Evolutionary conservation across 1,284 basidiomycete species (phyloP).

Genomic region (Rhodotorula sp.): DNA sequence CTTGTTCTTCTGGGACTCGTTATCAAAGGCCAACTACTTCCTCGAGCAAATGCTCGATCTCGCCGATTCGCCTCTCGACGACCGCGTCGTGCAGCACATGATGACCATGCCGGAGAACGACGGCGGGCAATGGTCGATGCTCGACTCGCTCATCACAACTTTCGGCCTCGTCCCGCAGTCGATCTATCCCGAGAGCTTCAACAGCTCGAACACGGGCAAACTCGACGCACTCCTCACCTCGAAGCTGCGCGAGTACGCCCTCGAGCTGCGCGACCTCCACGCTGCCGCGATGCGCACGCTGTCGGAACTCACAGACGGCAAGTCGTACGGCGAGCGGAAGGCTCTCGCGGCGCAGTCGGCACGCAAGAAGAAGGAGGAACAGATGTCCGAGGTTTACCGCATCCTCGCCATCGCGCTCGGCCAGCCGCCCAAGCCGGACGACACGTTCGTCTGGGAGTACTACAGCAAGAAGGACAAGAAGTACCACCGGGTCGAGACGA

Average conservation of each 20-base stretch:
- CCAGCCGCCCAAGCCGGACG: slow-evolving; percentile 70
- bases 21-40: slow-evolving; percentile 71
- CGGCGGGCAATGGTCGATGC: slow-evolving; percentile 73
- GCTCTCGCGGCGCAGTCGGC: slow-evolving; percentile 42
- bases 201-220: slow-evolving; percentile 70
- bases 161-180: slow-evolving; percentile 67
- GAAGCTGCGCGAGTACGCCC: slow-evolving; percentile 85
- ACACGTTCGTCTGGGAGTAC: slow-evolving; percentile 75
- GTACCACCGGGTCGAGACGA: slow-evolving; percentile 68
- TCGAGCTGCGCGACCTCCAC: slow-evolving; percentile 70
- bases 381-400: slow-evolving; percentile 77
- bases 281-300: slow-evolving; percentile 45
- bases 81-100: slow-evolving; percentile 75
- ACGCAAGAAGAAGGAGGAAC: slow-evolving; percentile 67
- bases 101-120: slow-evolving; percentile 78
- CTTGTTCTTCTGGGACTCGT: slow-evolving; percentile 64
- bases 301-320: slow-evolving; percentile 48
- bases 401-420: slow-evolving; percentile 83
- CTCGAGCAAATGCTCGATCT: slow-evolving; percentile 83
- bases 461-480: slow-evolving; percentile 70
- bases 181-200: slow-evolving; percentile 80
- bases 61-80: slow-evolving; percentile 74
- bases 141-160: slow-evolving; percentile 46
- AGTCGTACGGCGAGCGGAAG: slow-evolving; percentile 32
- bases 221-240: slow-evolving; percentile 74